A percentile compares a stretch with the other conserved stretches of the same genome.
These are phyloP conservation scores for Saccharomyces pastorianus DNA, from an alignment of 1,139 yeast species.

Conservation along the genomic window DNA sequence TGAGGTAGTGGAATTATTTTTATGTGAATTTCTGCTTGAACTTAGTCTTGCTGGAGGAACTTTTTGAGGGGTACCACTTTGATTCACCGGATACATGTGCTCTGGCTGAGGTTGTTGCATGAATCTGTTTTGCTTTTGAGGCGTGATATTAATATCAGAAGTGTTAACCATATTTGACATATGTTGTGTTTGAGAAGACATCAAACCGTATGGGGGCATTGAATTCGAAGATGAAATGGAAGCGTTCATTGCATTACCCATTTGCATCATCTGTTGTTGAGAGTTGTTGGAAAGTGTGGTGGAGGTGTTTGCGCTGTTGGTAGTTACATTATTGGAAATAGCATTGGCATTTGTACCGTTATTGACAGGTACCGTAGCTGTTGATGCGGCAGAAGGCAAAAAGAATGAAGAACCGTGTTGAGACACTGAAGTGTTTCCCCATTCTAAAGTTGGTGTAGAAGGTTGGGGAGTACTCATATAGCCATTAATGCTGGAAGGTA, in stretches of 20 bases:
- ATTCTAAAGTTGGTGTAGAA: constrained; percentile 28
- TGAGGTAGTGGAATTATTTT: constrained; percentile 4
- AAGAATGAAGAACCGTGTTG: constrained; percentile 18
- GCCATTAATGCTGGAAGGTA: constrained; percentile 28
- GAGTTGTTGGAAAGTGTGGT: constrained; percentile 16
- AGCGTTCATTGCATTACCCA: constrained; percentile 20
- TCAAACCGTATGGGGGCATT: neutral
- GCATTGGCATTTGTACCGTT: neutral
- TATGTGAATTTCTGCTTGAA: constrained; percentile 10
- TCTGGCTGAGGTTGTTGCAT: constrained; percentile 7
- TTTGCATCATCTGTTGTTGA: constrained; percentile 24
- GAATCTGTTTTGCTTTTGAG: constrained; percentile 5
- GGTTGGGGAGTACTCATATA: constrained; percentile 29
- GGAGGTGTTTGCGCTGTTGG: neutral
- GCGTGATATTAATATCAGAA: constrained; percentile 2
- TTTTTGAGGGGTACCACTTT: constrained; percentile 13
- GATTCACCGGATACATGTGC: constrained; percentile 4
- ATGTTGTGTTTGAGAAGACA: neutral
- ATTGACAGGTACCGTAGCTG: neutral
- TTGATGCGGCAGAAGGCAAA: constrained; percentile 4
- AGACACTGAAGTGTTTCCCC: constrained; percentile 15
- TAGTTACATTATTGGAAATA: neutral
- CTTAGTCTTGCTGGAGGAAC: constrained; percentile 12
- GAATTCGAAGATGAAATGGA: constrained; percentile 13
- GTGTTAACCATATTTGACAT: neutral